Evolutionary conservation across 176 grass and related monocot species (phyloP), one percentile per base, ranked within the genome.

Genomic region (Cenchrus americanus): DNA sequence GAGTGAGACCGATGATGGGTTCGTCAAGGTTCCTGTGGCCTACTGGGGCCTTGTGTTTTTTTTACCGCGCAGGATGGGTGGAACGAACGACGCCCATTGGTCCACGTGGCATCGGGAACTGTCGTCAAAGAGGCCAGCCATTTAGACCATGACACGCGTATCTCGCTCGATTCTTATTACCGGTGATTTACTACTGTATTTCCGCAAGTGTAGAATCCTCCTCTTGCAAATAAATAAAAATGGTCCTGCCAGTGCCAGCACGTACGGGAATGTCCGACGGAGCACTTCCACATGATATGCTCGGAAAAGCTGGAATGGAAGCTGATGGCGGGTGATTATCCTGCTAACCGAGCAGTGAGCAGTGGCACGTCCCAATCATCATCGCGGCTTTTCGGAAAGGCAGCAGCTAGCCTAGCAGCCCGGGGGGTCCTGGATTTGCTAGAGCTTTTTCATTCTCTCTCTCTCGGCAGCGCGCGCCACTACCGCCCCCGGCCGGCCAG

Each of bases 351-450:
- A 43, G 8, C 76, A 74, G 46, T 57, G 53, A 81, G 61, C 85
- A 62, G 64, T 64, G 23, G 75, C 81, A 49, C 81, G 75, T 79
- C 76, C 40, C 75, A 66, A 79, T 84, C 81, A 88, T 84, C 59
- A 75, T 79, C 82, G 60, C 69, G 82, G 68, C 82, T 89, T 75
- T 84, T 66, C 12, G 14, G 70, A 80, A 89, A 80, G 61, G 61
- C 76, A 82, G 18, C 22, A 62, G 71, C 34, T 30, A 30, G 27
- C 27, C 34, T 30, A 30, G 27, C 27, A 30, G 27, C 5, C 17
- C 34, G 14, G 63, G 63, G 49, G 48, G 66, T 59, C 82, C 62
- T 61, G 43, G 76, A 89, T 89, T 75, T 61, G 69, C 46, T 34
- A 37, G 3, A 80, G 18, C 67, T 64, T 71, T 49, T 73, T 53